These are phyloP conservation scores for Pleurotus pulmonarius DNA, from an alignment of 768 basidiomycete genomes.

Conservation along the genomic window DNA sequence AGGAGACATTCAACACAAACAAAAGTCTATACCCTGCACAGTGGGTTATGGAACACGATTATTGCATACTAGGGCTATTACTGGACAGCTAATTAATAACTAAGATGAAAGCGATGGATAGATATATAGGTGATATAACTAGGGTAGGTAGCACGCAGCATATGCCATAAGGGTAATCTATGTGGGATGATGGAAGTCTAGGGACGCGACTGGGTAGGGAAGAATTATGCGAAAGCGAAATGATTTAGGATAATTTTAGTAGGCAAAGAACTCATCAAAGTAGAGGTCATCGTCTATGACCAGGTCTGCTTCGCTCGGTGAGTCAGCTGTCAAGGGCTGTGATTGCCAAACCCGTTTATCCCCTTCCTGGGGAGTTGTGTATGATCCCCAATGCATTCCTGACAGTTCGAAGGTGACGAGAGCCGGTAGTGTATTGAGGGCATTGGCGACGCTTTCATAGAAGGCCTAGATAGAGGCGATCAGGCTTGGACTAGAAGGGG, in stretches of 20 bases:
- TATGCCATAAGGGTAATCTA: conserved; percentile 11
- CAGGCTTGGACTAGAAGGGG: conserved; percentile 13
- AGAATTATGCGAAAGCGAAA: not conserved
- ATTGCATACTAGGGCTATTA: not conserved
- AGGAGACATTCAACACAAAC: not conserved
- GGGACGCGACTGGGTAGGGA: conserved; percentile 7
- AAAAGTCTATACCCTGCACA: too few relatives aligned
- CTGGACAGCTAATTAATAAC: not conserved
- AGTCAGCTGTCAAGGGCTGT: conserved; percentile 33
- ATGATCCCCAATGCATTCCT: conserved; percentile 72
- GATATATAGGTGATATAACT: not conserved
- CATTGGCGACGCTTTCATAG: conserved; percentile 55
- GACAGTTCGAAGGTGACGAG: conserved; percentile 69
- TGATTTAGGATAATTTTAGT: conserved; percentile 18
- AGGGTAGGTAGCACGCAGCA: conserved; percentile 12
- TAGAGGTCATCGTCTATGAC: conserved; percentile 25
- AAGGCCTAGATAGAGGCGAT: conserved; percentile 41
- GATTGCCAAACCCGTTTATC: conserved; percentile 52
- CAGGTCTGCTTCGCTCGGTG: conserved; percentile 21
- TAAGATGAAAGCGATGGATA: not conserved
- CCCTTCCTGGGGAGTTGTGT: conserved; percentile 38
- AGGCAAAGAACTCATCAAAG: conserved; percentile 28
- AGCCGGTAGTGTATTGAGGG: conserved; percentile 55
- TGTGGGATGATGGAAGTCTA: conserved; percentile 3
- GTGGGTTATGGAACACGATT: too few relatives aligned